Percentiles rank a stretch among this genome's conserved stretches.
phyloP scores from a whole-genome alignment of 805 yeast species.

The Candida patagonica region DNA sequence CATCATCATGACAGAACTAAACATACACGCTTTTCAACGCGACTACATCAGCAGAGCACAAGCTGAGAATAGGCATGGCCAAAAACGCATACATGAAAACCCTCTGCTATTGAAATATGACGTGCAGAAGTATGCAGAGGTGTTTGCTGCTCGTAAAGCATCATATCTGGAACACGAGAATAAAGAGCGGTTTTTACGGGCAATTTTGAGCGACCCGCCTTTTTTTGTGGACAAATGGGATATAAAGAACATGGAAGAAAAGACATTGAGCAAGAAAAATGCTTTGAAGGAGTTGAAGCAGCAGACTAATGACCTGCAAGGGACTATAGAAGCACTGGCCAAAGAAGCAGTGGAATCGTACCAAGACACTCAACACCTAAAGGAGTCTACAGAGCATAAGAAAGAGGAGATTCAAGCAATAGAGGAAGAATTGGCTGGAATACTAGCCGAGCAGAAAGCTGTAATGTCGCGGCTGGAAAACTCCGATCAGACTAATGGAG shows the following conservation, averaged over 20 bases:
- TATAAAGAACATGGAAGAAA: slow-evolving; percentile 25
- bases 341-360: slow-evolving; percentile 5
- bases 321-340: slow-evolving; percentile 16
- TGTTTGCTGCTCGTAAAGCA: slow-evolving; percentile 48
- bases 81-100: slow-evolving; percentile 12
- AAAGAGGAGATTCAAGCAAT: slow-evolving; percentile 26
- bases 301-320: slow-evolving; percentile 16
- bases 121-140: slow-evolving; percentile 12
- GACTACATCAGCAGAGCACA: slow-evolving; percentile 9
- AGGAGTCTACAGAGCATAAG: slow-evolving; percentile 18
- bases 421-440: slow-evolving; percentile 25
- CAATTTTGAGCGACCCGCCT: slow-evolving; percentile 33
- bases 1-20: slow-evolving; percentile 6
- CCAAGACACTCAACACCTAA: slow-evolving; percentile 16
- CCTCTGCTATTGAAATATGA: slow-evolving; percentile 15
- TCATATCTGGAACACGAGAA: slow-evolving; percentile 65
- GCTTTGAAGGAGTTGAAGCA: slow-evolving; percentile 25
- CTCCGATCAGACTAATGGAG: not conserved
- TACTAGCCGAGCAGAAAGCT: slow-evolving; percentile 12
- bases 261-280: slow-evolving; percentile 22
- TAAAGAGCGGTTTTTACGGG: slow-evolving; percentile 54
- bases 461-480: not conserved
- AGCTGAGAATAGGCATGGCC: slow-evolving; percentile 6
- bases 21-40: slow-evolving; percentile 9
- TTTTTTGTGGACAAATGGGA: slow-evolving; percentile 28